Evolutionary conservation across 2,329 filamentous ascomycete species (phyloP).

Genomic region (Metarhizium brunneum): DNA sequence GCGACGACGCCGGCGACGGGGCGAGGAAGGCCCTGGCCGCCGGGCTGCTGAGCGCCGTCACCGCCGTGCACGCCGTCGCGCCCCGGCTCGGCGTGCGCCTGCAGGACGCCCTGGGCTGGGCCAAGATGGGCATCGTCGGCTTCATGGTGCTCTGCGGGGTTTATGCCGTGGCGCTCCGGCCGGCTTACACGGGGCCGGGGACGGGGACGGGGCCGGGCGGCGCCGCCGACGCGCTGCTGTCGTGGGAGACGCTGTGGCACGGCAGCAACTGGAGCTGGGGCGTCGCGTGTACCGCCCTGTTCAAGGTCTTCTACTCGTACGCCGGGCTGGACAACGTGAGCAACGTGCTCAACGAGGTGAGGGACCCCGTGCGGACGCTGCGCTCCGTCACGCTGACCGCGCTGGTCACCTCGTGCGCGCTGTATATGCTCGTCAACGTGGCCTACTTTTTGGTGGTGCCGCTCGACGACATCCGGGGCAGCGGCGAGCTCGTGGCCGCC

Average conservation of each 20-base stretch:
- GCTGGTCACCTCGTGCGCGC: constrained; percentile 48
- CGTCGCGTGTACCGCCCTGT: constrained; percentile 55
- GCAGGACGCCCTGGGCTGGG: constrained; percentile 53
- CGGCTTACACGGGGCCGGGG: constrained; percentile 9
- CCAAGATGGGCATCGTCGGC: constrained; percentile 50
- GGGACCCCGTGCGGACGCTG: constrained; percentile 2
- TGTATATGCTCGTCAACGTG: constrained; percentile 16
- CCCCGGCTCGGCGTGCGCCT: constrained; percentile 47
- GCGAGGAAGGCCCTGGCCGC: constrained; percentile 47
- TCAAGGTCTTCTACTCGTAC: constrained; percentile 63
- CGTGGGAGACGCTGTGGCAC: constrained; percentile 45
- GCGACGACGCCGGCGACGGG: constrained; percentile 40
- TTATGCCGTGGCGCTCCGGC: constrained; percentile 44
- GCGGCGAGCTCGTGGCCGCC: constrained; percentile 58
- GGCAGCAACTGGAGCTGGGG: constrained; percentile 62
- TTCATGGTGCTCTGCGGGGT: constrained; percentile 54
- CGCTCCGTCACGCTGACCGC: constrained; percentile 31
- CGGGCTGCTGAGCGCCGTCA: constrained; percentile 45
- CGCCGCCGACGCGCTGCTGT: constrained; percentile 9
- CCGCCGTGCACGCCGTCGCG: constrained; percentile 49
- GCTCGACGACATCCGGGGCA: constrained; percentile 54
- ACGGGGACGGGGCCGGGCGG: constrained; percentile 1
- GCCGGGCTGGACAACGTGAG: constrained; percentile 57
- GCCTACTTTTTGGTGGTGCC: constrained; percentile 41
- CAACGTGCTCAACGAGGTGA: constrained; percentile 28